Base-by-base conservation (phyloP, 441 rosid genomes). In the Croton setiger region DNA sequence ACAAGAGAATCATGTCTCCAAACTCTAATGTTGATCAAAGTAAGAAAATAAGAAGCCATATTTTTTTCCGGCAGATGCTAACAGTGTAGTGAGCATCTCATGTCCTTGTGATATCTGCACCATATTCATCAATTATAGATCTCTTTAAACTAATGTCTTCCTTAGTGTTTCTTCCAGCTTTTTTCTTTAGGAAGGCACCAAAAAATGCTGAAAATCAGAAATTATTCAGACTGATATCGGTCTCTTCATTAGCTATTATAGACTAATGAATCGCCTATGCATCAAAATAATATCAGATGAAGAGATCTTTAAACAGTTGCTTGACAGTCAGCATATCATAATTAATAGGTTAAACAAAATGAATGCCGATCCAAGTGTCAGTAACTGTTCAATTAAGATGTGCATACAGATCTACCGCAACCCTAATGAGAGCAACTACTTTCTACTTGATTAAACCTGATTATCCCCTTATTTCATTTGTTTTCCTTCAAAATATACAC, bases 401-500 rank as follows among this genome's bases (percentile, higher is more conserved):
- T 21, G 31, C 7, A 12, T 5, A 27, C 3, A 21, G 8, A 36
- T 11, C 12, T 35, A n/a, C 17, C 17, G 31, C 63, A 39, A 51
- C 11, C 43, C 18, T 51, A n/a, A 35, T 11, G 27, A 21, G 41
- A 3, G 13, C 63, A 44, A 56, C 44, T 44, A 56, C 27, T 44
- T 57, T 31, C 43, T 53, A 8, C 17, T 4, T 2, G 45, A 33
- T 31, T 11, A 31, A n/a, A 27, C 33, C 17, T 11, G 17, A 27
- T 13, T 3, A 52, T 12, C 44, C 17, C 15, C 31, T 44, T 3
- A 7, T 10, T n/a, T 44, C 47, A 35, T 36, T n/a, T 7, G 45
- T 44, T 7, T 45, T 72, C 31, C 64, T 56, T 48, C 51, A 20
- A 35, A 49, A 45, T 66, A 44, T 65, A 20, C 70, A 58, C 0